A percentile compares a stretch with the other conserved stretches of the same genome.
Conservation (phyloP, 768 basidiomycete species). For the Tylopilus balloui region DNA sequence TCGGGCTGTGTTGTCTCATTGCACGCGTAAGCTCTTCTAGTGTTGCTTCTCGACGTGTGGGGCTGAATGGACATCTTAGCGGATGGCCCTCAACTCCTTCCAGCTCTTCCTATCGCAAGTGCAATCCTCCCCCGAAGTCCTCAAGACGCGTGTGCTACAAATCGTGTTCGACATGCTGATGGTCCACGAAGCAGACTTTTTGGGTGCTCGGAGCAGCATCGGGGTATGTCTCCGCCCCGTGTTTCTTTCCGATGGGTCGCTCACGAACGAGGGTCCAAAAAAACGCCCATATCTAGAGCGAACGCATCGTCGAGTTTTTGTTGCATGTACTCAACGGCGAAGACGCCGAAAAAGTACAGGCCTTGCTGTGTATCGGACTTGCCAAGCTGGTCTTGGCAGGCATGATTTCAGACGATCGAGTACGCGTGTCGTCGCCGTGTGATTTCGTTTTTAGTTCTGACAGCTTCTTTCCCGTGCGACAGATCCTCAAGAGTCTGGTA, state of each 20-base stretch:
- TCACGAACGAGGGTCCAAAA: background rate
- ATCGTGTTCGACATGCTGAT: slow-evolving; percentile 84
- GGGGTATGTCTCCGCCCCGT: slow-evolving; percentile 26
- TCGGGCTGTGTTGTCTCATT: slow-evolving; percentile 75
- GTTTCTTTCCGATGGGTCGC: background rate
- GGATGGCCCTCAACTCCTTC: slow-evolving; percentile 48
- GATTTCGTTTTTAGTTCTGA: too few relatives aligned
- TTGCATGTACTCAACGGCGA: slow-evolving; percentile 48
- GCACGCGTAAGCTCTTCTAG: slow-evolving; percentile 36
- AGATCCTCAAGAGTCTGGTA: slow-evolving; percentile 49
- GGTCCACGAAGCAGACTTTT: slow-evolving; percentile 68
- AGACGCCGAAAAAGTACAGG: slow-evolving; percentile 61
- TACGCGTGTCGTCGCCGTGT: slow-evolving; percentile 29
- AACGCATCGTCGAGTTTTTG: slow-evolving; percentile 66
- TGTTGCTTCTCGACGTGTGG: background rate
- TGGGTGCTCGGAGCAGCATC: slow-evolving; percentile 40
- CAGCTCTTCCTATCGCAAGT: slow-evolving; percentile 81
- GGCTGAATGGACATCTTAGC: slow-evolving; percentile 9
- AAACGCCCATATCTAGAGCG: slow-evolving; percentile 29
- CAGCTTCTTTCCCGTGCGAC: too few relatives aligned
- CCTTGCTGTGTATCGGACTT: slow-evolving; percentile 70
- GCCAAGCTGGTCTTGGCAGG: slow-evolving; percentile 83
- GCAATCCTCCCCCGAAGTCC: slow-evolving; percentile 53
- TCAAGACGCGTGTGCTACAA: slow-evolving; percentile 70
- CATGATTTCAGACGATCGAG: slow-evolving; percentile 67